A percentile compares a stretch with the other conserved stretches of the same genome.
Conservation (phyloP, 768 basidiomycete species). For the Russula compacta region DNA sequence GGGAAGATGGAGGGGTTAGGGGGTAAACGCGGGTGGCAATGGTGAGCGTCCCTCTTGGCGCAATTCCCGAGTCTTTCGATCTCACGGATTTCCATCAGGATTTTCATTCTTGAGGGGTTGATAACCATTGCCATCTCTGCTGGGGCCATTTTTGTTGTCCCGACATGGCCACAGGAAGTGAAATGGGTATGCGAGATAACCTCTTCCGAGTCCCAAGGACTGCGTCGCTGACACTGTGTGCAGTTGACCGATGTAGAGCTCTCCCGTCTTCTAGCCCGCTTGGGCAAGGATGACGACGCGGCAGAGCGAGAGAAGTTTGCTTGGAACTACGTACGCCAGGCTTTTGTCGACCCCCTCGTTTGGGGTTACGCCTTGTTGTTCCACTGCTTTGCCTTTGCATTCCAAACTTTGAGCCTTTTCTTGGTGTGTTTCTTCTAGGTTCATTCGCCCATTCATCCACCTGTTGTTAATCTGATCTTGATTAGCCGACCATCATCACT, state of each 20-base stretch:
- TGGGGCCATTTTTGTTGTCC: conserved; percentile 44
- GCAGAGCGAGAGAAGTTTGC: conserved; percentile 44
- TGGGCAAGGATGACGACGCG: conserved; percentile 47
- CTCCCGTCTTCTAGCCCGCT: conserved; percentile 37
- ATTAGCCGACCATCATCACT: conserved; percentile 50
- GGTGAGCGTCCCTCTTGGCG: conserved; percentile 27
- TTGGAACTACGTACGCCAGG: conserved; percentile 49
- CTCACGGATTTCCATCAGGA: conserved; percentile 30
- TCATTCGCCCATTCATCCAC: not conserved
- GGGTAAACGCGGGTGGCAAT: conserved; percentile 52
- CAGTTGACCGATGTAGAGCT: conserved; percentile 49
- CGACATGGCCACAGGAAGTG: conserved; percentile 50
- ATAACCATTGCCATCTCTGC: conserved; percentile 42
- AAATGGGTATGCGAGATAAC: conserved; percentile 37
- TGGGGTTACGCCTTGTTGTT: conserved; percentile 54
- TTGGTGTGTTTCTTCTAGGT: conserved; percentile 30
- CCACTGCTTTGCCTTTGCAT: conserved; percentile 51
- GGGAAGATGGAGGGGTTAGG: conserved; percentile 54
- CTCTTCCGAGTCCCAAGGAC: not conserved
- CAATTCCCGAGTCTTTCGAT: not conserved
- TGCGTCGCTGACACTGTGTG: not conserved
- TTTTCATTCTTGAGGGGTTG: conserved; percentile 50
- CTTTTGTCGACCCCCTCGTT: conserved; percentile 47
- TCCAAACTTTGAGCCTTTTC: conserved; percentile 52
- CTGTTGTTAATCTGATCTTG: not conserved